These are phyloP conservation scores for Fraxinus platypoda DNA, from an alignment of 305 asterid genomes.

Conservation along the genomic window DNA sequence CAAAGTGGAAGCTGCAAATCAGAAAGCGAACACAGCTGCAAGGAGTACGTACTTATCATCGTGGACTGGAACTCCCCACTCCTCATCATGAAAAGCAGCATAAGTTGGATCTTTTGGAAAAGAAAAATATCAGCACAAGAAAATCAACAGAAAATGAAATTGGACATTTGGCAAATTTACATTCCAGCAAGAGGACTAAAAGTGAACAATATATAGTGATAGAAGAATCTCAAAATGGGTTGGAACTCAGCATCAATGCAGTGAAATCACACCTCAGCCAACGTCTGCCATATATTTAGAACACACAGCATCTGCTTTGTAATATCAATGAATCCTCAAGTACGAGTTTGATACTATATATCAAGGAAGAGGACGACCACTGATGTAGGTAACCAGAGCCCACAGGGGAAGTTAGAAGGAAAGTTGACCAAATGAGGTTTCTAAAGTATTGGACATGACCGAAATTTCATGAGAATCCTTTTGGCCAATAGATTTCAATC, in stretches of 20 bases:
- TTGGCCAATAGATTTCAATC: not conserved
- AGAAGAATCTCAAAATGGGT: slow-evolving; percentile 11
- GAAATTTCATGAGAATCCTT: not conserved
- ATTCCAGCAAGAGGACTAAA: slow-evolving; percentile 1
- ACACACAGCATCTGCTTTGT: not conserved
- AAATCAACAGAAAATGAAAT: slow-evolving; percentile 9
- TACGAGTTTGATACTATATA: not conserved
- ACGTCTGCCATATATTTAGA: not conserved
- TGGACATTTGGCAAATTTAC: not conserved
- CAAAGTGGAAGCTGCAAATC: slow-evolving; percentile 10
- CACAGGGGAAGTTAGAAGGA: not conserved
- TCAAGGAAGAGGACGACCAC: not conserved
- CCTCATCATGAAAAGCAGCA: slow-evolving; percentile 82
- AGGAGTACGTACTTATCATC: slow-evolving; percentile 58
- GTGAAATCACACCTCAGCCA: not conserved
- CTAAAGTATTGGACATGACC: not conserved
- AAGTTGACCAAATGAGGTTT: not conserved
- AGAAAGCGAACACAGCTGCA: slow-evolving; percentile 17
- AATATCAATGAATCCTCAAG: slow-evolving; percentile 4
- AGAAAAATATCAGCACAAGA: slow-evolving; percentile 37
- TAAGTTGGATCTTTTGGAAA: slow-evolving; percentile 51
- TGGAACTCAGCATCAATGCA: not conserved
- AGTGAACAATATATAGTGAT: slow-evolving; percentile 7
- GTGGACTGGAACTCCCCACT: slow-evolving; percentile 88
- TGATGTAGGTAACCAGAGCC: not conserved